Base-by-base conservation (phyloP, 441 rosid genomes). In the Adansonia grandidieri region DNA sequence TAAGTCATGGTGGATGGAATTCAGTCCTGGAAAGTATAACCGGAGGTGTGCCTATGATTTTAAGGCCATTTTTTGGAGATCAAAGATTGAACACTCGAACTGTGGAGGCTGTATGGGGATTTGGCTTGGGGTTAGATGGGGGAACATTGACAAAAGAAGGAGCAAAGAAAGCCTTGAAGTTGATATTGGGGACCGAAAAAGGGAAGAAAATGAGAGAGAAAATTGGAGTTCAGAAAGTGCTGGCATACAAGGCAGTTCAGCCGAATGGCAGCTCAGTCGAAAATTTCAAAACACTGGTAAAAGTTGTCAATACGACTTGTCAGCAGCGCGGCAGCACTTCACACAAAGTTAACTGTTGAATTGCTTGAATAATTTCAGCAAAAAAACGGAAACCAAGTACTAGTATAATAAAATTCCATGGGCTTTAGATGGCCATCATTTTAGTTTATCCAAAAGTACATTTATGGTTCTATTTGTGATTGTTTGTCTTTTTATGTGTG, bases 1-100 rank as follows among this genome's bases (percentile, higher is more conserved):
- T 86, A 61, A 87, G 88, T 1, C 93, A 90, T 42, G 20, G 86
- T 3, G 91, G 91, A 5, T 88, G 90, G 89, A 88, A 90, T 70
- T 88, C 90, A 0, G 75, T 85, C 5, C 8, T 61, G 69, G 93
- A 90, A 75, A 82, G 88, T 42, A 54, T 90, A 6, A 40, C 71
- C 0, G 85, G 88, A 0, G 81, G 88, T 0, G 88, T 87, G 10
- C 93, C 93, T 0, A 75, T 87, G 91, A 82, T 88, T 47, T 84
- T 85, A 11, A 71, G 88, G 79, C 84, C 90, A 2, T 84, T 85
- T 77, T 87, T 90, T 20, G 90, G 81, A 2, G 93, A 90, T 53
- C 91, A 90, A 17, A 13, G 3, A 9, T 28, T 88, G 76, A 85
- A 87, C 56, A 13, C 32, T 20, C 66, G 86, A 79, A 81, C 75